phyloP scores from a whole-genome alignment of 345 rosid species.

The Triadica sebifera region DNA sequence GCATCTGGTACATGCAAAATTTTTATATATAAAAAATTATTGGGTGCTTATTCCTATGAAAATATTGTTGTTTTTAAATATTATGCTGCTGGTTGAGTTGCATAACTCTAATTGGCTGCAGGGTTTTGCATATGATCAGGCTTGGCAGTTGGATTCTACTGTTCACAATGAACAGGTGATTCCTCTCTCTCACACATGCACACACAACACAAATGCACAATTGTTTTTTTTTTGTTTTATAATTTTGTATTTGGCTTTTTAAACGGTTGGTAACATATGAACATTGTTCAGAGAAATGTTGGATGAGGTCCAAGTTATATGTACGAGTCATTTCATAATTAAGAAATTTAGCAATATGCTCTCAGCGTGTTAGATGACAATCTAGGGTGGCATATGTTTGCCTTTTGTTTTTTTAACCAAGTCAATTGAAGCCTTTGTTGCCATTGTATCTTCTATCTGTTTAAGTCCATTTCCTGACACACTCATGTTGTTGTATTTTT shows the following conservation, averaged over 20 bases:
- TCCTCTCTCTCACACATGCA: conserved; percentile 7
- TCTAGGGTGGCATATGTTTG: background rate
- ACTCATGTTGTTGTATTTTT: background rate
- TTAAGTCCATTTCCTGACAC: too few relatives aligned
- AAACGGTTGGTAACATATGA: background rate
- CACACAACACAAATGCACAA: too few relatives aligned
- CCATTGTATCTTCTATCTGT: background rate
- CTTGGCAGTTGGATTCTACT: conserved; percentile 71
- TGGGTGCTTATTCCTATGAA: conserved; percentile 7
- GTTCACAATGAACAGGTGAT: conserved; percentile 71
- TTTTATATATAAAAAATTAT: conserved; percentile 22
- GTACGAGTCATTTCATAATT: background rate
- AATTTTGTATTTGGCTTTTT: background rate
- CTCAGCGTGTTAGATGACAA: background rate
- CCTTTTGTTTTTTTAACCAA: background rate
- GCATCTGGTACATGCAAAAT: conserved; percentile 47
- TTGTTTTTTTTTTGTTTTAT: background rate
- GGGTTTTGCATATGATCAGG: conserved; percentile 78
- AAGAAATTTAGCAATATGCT: background rate
- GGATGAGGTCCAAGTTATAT: background rate
- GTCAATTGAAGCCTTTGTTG: background rate
- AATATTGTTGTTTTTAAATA: conserved; percentile 14
- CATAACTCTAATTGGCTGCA: conserved; percentile 39
- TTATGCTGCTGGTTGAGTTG: conserved; percentile 21
- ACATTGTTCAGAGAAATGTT: background rate